Conservation (phyloP, 73 alveolate genomes). For the Tetrahymena thermophila region DNA sequence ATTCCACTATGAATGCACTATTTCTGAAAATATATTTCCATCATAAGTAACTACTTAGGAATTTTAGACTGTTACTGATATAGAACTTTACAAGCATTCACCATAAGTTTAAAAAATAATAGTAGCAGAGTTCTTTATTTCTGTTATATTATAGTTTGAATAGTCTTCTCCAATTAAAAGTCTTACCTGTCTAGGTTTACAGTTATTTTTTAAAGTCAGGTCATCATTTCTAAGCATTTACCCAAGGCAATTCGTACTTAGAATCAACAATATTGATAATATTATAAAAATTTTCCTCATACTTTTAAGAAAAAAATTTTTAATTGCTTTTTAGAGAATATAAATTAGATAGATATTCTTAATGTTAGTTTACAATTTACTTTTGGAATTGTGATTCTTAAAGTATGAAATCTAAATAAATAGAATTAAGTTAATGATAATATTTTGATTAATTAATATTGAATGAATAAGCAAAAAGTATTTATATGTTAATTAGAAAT, state of each 20-base stretch:
- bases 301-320: too few species aligned
- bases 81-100: background rate
- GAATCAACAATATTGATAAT: background rate
- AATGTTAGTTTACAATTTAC: background rate
- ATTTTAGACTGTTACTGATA: background rate
- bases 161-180: background rate
- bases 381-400: background rate
- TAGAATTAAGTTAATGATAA: too few species aligned
- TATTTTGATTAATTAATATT: too few species aligned
- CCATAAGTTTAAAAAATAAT: background rate
- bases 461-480: too few species aligned
- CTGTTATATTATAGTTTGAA: background rate
- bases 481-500: too few species aligned
- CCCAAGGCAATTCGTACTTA: background rate
- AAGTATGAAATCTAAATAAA: too few species aligned
- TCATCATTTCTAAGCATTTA: background rate
- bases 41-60: background rate
- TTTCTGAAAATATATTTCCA: background rate
- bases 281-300: background rate
- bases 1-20: background rate
- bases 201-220: background rate
- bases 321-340: too few species aligned
- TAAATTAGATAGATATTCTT: background rate
- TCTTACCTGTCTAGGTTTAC: background rate
- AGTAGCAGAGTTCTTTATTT: background rate